Percentiles rank a stretch among this genome's conserved stretches.
Conservation (phyloP, 2,329 filamentous ascomycete species). For the Cercospora brassicicola region DNA sequence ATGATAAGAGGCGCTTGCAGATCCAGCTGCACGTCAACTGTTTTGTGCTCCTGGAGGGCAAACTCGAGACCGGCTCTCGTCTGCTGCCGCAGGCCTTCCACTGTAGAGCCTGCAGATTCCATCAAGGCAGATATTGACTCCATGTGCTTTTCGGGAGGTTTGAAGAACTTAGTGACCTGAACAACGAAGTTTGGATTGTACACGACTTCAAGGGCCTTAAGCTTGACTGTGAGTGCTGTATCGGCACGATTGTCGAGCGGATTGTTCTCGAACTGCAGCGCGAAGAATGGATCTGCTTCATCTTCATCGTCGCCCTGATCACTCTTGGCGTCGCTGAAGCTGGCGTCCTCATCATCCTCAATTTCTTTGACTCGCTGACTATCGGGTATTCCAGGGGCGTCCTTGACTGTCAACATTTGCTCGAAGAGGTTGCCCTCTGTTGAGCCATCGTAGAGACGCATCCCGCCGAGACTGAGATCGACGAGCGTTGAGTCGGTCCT, state of each 20-base stretch:
- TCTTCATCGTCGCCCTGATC: slow-evolving; percentile 48
- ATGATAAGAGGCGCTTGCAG: slow-evolving; percentile 95
- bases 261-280: slow-evolving; percentile 89
- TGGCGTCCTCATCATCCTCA: slow-evolving; percentile 49
- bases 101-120: slow-evolving; percentile 92
- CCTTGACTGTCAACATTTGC: slow-evolving; percentile 94
- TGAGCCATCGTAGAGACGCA: slow-evolving; percentile 93
- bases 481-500: slow-evolving; percentile 87
- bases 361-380: slow-evolving; percentile 52
- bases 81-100: slow-evolving; percentile 91
- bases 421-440: slow-evolving; percentile 88
- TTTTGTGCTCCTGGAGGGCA: slow-evolving; percentile 95
- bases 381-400: slow-evolving; percentile 63
- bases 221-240: slow-evolving; percentile 81
- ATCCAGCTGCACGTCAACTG: slow-evolving; percentile 92
- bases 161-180: slow-evolving; percentile 91
- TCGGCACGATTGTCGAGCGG: slow-evolving; percentile 91
- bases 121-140: slow-evolving; percentile 95
- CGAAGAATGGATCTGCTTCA: slow-evolving; percentile 80
- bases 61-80: slow-evolving; percentile 95
- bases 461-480: slow-evolving; percentile 84
- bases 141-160: slow-evolving; percentile 95
- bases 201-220: slow-evolving; percentile 94
- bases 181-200: slow-evolving; percentile 95
- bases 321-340: slow-evolving; percentile 45